Evolutionary conservation across 257 asterid species (phyloP).

Genomic region (Cynanchum wilfordii): DNA sequence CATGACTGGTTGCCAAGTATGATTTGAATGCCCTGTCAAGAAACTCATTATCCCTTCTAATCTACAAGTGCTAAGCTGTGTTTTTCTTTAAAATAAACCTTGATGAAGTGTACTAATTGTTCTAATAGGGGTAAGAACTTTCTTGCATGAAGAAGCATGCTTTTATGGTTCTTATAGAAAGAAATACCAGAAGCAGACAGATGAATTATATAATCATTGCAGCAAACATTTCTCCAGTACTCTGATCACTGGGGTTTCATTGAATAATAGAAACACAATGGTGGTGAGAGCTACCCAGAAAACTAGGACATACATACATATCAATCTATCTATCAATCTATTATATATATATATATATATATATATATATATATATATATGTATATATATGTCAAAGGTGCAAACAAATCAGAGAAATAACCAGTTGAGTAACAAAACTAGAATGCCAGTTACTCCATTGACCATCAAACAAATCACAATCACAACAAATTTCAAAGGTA

Average conservation of each 20-base stretch:
- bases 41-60: constrained; percentile 28
- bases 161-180: not conserved
- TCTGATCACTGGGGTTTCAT: not conserved
- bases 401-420: not conserved
- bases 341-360: too few species aligned
- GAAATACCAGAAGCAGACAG: not conserved
- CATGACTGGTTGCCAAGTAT: constrained; percentile 47
- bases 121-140: not conserved
- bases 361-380: too few species aligned
- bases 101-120: not conserved
- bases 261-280: not conserved
- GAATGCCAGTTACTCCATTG: not conserved
- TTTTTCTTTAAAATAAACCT: constrained; percentile 1
- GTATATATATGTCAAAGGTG: not conserved
- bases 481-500: not conserved
- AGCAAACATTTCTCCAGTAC: not conserved
- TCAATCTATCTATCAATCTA: too few species aligned
- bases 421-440: not conserved
- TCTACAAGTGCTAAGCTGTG: constrained; percentile 9
- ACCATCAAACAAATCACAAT: not conserved
- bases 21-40: constrained; percentile 40
- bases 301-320: too few species aligned
- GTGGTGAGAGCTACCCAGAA: not conserved
- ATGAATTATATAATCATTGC: not conserved
- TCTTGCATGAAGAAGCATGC: constrained; percentile 1